Evolutionary conservation across 208 protist genomes (phyloP).

Genomic region (Wallacemonas collosoma): DNA sequence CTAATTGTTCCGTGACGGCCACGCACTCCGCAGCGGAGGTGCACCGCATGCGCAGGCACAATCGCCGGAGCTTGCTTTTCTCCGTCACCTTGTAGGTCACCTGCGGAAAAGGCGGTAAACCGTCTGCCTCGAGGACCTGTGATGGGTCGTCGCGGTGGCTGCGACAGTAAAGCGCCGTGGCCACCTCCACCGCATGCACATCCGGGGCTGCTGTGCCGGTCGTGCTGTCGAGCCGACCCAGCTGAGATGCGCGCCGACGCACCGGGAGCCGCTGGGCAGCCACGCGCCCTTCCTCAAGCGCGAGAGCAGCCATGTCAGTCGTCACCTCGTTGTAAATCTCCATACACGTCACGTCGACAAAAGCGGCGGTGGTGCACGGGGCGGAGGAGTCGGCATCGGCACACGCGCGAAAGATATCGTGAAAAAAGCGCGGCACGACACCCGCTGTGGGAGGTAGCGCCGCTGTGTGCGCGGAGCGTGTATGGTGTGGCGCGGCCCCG

Average conservation of each 20-base stretch:
- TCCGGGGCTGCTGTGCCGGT: neutral
- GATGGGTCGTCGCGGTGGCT: neutral
- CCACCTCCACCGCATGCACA: neutral
- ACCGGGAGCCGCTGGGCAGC: slow-evolving; percentile 6
- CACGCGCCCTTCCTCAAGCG: neutral
- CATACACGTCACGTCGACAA: slow-evolving; percentile 66
- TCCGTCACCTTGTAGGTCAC: slow-evolving; percentile 60
- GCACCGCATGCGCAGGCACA: slow-evolving; percentile 37
- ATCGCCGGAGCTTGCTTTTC: slow-evolving; percentile 48
- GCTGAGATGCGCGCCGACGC: slow-evolving; percentile 5
- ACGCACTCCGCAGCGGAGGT: slow-evolving; percentile 30
- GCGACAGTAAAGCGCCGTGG: neutral
- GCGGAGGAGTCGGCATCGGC: neutral
- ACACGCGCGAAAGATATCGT: slow-evolving; percentile 33
- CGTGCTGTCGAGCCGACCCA: neutral
- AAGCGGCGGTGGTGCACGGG: neutral
- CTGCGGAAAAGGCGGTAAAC: slow-evolving; percentile 10
- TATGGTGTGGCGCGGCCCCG: slow-evolving; percentile 21
- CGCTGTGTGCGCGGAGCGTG: neutral
- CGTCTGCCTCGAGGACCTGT: neutral
- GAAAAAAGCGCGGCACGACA: slow-evolving; percentile 61
- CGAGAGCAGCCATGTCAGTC: slow-evolving; percentile 68
- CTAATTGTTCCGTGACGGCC: slow-evolving; percentile 32
- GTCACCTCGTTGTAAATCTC: slow-evolving; percentile 83
- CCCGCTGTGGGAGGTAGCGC: slow-evolving; percentile 23